These are phyloP conservation scores for Orobanche coerulescens DNA, from an alignment of 257 asterid species.

Conservation along the genomic window DNA sequence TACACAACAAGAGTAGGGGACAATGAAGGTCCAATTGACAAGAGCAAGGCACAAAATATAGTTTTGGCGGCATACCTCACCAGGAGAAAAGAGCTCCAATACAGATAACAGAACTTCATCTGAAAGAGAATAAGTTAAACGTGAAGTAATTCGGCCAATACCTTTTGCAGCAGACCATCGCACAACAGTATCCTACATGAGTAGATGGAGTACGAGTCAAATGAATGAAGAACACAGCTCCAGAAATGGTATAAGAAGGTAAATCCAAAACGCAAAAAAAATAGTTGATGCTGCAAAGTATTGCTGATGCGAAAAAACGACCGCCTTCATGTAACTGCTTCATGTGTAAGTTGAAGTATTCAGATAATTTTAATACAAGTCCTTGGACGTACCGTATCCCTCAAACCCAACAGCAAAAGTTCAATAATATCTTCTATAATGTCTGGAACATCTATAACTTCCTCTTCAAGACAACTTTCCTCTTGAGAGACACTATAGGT, in stretches of 20 bases:
- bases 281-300: not conserved
- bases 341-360: slow-evolving; percentile 11
- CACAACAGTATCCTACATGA: slow-evolving; percentile 82
- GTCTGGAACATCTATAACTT: slow-evolving; percentile 90
- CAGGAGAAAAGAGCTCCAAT: slow-evolving; percentile 85
- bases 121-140: slow-evolving; percentile 62
- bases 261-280: not conserved
- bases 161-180: slow-evolving; percentile 99
- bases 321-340: slow-evolving; percentile 10
- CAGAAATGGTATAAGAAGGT: not conserved
- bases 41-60: slow-evolving; percentile 13
- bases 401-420: slow-evolving; percentile 65
- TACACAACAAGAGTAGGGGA: not conserved
- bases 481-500: slow-evolving; percentile 32
- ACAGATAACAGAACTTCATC: slow-evolving; percentile 90
- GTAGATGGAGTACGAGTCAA: slow-evolving; percentile 13
- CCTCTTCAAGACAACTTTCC: slow-evolving; percentile 51
- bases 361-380: slow-evolving; percentile 30
- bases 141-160: slow-evolving; percentile 83
- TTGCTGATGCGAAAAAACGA: slow-evolving; percentile 11
- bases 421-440: slow-evolving; percentile 77
- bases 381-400: slow-evolving; percentile 72
- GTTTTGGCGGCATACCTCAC: slow-evolving; percentile 57
- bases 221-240: slow-evolving; percentile 2
- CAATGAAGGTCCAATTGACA: not conserved